A percentile compares a stretch with the other conserved stretches of the same genome.
These are phyloP conservation scores for Neofusicoccum parvum DNA, from an alignment of 2,329 filamentous ascomycete genomes.

Conservation along the genomic window DNA sequence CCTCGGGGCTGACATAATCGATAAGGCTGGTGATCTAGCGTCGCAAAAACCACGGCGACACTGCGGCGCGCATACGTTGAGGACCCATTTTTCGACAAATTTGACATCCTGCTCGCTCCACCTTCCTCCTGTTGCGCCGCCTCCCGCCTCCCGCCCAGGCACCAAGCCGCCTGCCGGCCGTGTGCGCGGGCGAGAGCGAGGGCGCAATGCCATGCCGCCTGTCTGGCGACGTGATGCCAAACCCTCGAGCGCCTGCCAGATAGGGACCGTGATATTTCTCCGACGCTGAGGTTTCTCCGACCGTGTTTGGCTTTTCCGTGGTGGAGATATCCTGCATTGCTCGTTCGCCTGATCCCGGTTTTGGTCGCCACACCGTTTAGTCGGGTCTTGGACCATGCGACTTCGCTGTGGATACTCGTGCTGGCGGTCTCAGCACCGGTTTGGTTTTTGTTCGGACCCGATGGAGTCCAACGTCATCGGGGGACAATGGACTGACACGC, in stretches of 20 bases:
- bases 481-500: constrained; percentile 16
- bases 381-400: constrained; percentile 11
- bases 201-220: too few relatives aligned
- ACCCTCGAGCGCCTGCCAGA: too few relatives aligned
- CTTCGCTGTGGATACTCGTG: constrained; percentile 12
- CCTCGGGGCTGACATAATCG: constrained; percentile 13
- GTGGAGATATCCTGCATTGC: constrained; percentile 3
- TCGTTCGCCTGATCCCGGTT: constrained; percentile 6
- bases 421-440: constrained; percentile 8
- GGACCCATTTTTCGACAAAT: constrained; percentile 15
- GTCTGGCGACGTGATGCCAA: too few relatives aligned
- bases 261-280: not conserved
- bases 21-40: constrained; percentile 11
- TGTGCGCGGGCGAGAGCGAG: too few relatives aligned
- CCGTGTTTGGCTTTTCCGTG: not conserved
- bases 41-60: constrained; percentile 7
- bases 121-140: not conserved
- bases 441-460: constrained; percentile 15
- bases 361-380: constrained; percentile 8
- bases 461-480: constrained; percentile 22
- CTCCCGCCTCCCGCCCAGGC: not conserved
- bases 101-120: constrained; percentile 18
- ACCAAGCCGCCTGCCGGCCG: not conserved
- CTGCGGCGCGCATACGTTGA: not conserved
- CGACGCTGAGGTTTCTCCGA: constrained; percentile 3